Base-by-base conservation (phyloP, 2,329 filamentous ascomycete genomes). In the Elsinoe arachidis region DNA sequence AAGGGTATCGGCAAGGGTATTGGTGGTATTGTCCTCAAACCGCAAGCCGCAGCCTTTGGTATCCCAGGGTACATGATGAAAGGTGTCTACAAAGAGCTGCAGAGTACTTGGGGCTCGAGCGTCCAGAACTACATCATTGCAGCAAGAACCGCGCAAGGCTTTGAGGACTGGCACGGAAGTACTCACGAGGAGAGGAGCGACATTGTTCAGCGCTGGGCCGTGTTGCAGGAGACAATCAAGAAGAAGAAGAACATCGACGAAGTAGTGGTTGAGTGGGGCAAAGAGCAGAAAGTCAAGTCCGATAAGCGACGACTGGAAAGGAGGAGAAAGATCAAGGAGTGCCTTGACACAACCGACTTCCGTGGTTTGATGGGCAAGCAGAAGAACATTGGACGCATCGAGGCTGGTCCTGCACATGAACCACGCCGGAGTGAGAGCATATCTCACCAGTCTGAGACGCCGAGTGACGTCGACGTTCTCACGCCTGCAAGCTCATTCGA, bases 1-100 rank as follows among this genome's bases (percentile, higher is more conserved):
- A 92, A 91, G 69, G 88, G 88, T 0, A 77, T 92, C 49, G 88
- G 84, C 1, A 91, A 89, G 67, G 88, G 88, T 0, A 80, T 92
- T 41, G 88, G 86, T 2, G 89, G 89, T 0, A 65, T 91, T 2
- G 73, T 90, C 2, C 70, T 90, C 4, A 95, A 95, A 68, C 86
- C 87, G 9, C 56, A 39, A 26, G 39, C 39, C 56, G 61, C 53
- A 11, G 51, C 58, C 19, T 61, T 61, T 30, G 61, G 58, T 1
- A 66, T 89, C 9, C 86, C 87, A 0, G 88, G 85, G 1, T 91
- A 91, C 64, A 82, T 86, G 2, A 86, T 90, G 78, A 85, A 88
- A 66, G 88, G 88, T 7, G 78, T 90, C 1, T 84, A 90, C 67
- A 85, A 85, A 26, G 85, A 90, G 69, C 76, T 91, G 47, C 80